A percentile compares a stretch with the other conserved stretches of the same genome.
Evolutionary conservation across 139 green algal species (phyloP).

Genomic region (Micractinium sp.): DNA sequence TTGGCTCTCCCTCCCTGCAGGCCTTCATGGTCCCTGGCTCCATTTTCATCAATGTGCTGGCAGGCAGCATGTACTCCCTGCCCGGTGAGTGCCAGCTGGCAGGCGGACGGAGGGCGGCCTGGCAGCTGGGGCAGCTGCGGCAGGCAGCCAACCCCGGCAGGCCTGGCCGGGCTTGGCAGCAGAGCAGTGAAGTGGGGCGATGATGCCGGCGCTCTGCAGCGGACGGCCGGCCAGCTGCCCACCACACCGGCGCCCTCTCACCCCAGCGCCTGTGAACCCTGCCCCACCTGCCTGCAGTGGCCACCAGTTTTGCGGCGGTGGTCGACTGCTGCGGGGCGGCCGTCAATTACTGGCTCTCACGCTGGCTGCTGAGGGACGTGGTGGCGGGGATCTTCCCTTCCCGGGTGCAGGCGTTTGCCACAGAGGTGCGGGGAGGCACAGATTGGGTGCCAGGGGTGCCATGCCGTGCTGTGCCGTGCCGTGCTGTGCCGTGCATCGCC

Average conservation of each 20-base stretch:
- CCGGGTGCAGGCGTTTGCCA: constrained; percentile 36
- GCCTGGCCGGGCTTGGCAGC: no score
- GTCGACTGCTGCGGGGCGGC: constrained; percentile 31
- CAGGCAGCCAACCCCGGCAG: background rate
- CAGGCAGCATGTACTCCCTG: constrained; percentile 43
- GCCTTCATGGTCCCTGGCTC: constrained; percentile 49
- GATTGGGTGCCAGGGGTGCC: background rate
- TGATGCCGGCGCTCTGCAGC: no score
- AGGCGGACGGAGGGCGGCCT: no score
- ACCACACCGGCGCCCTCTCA: no score
- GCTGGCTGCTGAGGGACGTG: constrained; percentile 38
- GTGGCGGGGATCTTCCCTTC: constrained; percentile 34
- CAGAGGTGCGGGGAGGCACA: constrained; percentile 21
- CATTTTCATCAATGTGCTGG: constrained; percentile 44
- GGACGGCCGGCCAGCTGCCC: no score
- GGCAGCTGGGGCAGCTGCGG: background rate
- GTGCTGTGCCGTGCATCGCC: background rate
- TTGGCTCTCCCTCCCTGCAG: background rate
- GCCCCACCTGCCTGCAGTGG: constrained; percentile 4
- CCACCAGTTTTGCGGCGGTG: constrained; percentile 8
- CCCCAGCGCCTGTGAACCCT: no score
- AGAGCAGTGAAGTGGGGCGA: no score
- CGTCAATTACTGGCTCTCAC: constrained; percentile 41
- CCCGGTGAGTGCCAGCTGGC: background rate
- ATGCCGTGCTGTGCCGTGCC: background rate